Evolutionary conservation across 805 yeast genomes (phyloP), one percentile per base, ranked within the genome.

Genomic region (Suhomyces sp.): DNA sequence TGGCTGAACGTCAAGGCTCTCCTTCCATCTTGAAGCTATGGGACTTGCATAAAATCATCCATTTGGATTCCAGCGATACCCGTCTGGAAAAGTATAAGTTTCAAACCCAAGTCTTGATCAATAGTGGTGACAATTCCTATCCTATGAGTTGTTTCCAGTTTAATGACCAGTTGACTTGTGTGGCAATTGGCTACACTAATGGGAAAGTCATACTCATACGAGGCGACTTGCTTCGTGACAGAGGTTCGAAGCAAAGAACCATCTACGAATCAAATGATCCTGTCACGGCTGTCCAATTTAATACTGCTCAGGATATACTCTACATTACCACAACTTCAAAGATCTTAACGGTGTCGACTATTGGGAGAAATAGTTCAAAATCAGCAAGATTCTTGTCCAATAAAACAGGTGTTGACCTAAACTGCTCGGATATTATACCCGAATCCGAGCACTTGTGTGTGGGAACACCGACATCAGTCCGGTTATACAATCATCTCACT

Each of bases 181-280:
- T 87, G 5, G 92, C 87, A 0, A 70, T 89, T 44, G 97, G 97
- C 0, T 89, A 83, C 60, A 86, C 92, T 12, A 86, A 91, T 65
- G 99, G 99, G 2, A 77, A 83, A 19, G 90, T 92, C 2, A 73
- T 92, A 2, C 71, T 92, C 6, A 81, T 92, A 0, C 72, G 98
- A 55, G 99, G 99, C 7, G 98, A 94, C 66, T 67, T 94, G 29
- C 58, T 89, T 6, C 82, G 91, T 59, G 99, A 94, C 63, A 74
- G 96, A 53, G 98, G 98, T 0, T 84, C 96, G 8, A 81, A 94
- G 57, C 98, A 93, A 61, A 74, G 97, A 25, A 66, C 86, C 0
- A 84, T 92, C 0, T 89, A 84, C 63, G 89, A 86, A 53, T 81
- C 85, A 48, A 71, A 77, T 2, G 94, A 89, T 46, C 96, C 97